These are phyloP conservation scores for Thalassia testudinum DNA, from an alignment of 116 monocot genomes.

Conservation along the genomic window DNA sequence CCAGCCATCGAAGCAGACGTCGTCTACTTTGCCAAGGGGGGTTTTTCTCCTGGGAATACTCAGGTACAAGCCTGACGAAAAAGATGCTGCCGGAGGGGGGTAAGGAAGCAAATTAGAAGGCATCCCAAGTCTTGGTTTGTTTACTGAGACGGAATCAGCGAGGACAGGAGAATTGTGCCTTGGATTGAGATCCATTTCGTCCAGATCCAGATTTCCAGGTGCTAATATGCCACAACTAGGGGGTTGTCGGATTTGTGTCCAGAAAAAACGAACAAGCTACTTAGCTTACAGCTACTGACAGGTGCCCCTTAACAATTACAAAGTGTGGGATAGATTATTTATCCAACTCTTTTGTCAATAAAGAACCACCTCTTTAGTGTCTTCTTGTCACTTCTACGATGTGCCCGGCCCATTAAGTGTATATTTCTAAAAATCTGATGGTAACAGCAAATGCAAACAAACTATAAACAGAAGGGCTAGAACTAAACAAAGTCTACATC, in stretches of 20 bases:
- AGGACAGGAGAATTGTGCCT: conserved; percentile 51
- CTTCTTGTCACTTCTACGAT: conserved; percentile 62
- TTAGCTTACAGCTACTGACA: no score
- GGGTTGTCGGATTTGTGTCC: no score
- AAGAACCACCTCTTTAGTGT: conserved; percentile 90
- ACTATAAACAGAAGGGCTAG: background rate
- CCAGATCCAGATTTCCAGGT: background rate
- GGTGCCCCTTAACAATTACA: no score
- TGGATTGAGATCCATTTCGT: conserved; percentile 58
- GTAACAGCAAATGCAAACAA: background rate
- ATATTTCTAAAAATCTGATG: conserved; percentile 29
- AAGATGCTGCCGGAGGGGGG: conserved; percentile 16
- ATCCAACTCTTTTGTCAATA: conserved; percentile 89
- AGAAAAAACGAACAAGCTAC: no score
- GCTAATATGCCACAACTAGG: background rate
- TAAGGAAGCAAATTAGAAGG: conserved; percentile 30
- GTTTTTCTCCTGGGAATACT: conserved; percentile 35
- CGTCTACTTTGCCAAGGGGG: conserved; percentile 32
- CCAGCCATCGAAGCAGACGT: conserved; percentile 35
- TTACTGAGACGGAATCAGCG: conserved; percentile 45
- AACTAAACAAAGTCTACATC: background rate
- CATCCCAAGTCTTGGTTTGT: conserved; percentile 38
- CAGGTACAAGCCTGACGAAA: conserved; percentile 32
- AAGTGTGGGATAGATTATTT: background rate
- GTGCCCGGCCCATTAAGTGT: conserved; percentile 59